Evolutionary conservation across 495 filamentous ascomycete species (phyloP).

Genomic region (Podospora didyma): DNA sequence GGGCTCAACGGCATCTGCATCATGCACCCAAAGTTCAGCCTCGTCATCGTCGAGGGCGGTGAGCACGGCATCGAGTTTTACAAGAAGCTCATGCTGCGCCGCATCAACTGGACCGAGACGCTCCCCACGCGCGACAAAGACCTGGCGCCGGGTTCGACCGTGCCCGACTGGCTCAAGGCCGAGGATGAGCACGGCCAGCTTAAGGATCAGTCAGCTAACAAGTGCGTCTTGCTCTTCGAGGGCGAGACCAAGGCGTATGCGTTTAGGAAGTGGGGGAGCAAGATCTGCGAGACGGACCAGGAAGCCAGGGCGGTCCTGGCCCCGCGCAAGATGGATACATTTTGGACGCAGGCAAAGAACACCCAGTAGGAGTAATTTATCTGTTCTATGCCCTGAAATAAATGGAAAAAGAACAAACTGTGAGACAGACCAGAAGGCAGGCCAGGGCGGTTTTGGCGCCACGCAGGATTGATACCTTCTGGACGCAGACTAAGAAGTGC

Average conservation of each 20-base stretch:
- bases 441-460: too few species aligned
- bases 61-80: conserved; percentile 73
- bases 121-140: conserved; percentile 59
- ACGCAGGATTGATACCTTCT: too few species aligned
- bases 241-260: conserved; percentile 71
- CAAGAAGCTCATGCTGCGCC: conserved; percentile 82
- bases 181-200: conserved; percentile 75
- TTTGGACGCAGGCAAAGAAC: conserved; percentile 89
- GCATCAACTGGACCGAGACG: conserved; percentile 93
- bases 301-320: conserved; percentile 77
- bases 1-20: conserved; percentile 82
- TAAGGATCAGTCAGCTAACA: conserved; percentile 76
- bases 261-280: conserved; percentile 82
- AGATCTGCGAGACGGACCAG: conserved; percentile 82
- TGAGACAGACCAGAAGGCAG: too few species aligned
- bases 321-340: conserved; percentile 85
- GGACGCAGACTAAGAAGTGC: too few species aligned
- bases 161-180: conserved; percentile 68
- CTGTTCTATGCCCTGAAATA: too few species aligned
- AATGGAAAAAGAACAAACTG: too few species aligned
- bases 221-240: conserved; percentile 80
- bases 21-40: conserved; percentile 78
- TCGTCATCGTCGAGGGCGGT: conserved; percentile 91
- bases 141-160: conserved; percentile 42
- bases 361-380: conserved; percentile 6